Base-by-base conservation (phyloP, 768 basidiomycete species). In the Auricularia auricula-judae region DNA sequence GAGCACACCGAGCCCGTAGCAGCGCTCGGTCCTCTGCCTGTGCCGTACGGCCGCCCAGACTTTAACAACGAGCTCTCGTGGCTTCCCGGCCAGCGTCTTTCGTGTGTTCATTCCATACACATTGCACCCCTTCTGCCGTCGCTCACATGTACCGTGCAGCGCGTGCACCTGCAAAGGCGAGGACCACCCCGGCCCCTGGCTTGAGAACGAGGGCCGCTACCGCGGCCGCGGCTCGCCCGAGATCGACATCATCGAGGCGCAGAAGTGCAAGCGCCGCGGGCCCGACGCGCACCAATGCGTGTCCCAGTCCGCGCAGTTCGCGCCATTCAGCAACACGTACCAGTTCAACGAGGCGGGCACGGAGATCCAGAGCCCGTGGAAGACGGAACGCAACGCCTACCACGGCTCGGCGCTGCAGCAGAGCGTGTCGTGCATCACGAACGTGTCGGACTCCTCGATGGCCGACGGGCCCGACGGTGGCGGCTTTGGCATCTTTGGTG, bases 401-500 rank as follows among this genome's bases (percentile, higher is more conserved):
- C 67, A 71, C 36, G 75, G 75, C 29, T n/a, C n/a, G 11, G n/a
- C 53, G 29, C 18, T 29, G 53, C 53, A 54, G 29, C 53, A 36
- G 68, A 69, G 3, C 53, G 53, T 54, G n/a, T n/a, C n/a, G 18
- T 65, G 70, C 56, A 67, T 77, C 47, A 69, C 72, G 7, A 68
- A 71, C 63, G 66, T 75, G 94, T 94, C 71, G 81, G 83, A 70
- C 77, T 72, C 61, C 44, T 58, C 72, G n/a, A 70, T 77, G 21
- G 65, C 73, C 0, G 74, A 73, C 58, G 76, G 76, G 63, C 76
- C 76, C 0, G 80, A 74, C 73, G 68, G 76, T 65, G 64, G 70
- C 23, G 85, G 87, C 70, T 88, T 80, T 70, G 80, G 84, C 4
- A 76, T 82, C 1, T 96, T 90, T 71, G 93, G 88, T 76, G 76